A percentile compares a stretch with the other conserved stretches of the same genome.
Evolutionary conservation across 2,329 filamentous ascomycete genomes (phyloP).

Genomic region (Nakataea oryzae): DNA sequence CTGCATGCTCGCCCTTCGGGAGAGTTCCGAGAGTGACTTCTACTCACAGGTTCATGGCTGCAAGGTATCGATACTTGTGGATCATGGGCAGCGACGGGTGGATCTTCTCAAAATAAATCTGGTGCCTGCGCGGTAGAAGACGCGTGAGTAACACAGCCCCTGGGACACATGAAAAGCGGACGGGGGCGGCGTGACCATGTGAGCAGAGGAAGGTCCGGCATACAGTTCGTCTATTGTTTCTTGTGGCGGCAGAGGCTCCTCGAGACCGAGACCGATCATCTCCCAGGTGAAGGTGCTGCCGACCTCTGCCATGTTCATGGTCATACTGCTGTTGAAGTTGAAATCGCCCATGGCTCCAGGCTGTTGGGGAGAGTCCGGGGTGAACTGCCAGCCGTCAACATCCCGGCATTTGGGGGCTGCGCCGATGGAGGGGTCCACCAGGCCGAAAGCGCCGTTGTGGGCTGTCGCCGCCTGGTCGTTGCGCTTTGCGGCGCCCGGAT

Average conservation of each 20-base stretch:
- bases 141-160: slow-evolving; percentile 2
- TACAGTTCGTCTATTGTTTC: slow-evolving; percentile 68
- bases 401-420: slow-evolving; percentile 32
- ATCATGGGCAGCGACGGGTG: slow-evolving; percentile 82
- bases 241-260: slow-evolving; percentile 48
- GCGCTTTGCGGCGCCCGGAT: slow-evolving; percentile 22
- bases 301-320: slow-evolving; percentile 38
- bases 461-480: slow-evolving; percentile 20
- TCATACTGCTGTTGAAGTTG: slow-evolving; percentile 39
- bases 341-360: slow-evolving; percentile 42
- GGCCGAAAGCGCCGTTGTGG: background rate
- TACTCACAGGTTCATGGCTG: slow-evolving; percentile 70
- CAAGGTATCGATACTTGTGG: slow-evolving; percentile 76
- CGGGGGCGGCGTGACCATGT: background rate
- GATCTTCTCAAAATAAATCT: slow-evolving; percentile 84
- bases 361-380: slow-evolving; percentile 39
- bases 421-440: slow-evolving; percentile 35
- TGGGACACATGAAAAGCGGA: no score
- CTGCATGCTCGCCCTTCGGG: background rate
- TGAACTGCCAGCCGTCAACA: slow-evolving; percentile 45
- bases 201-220: slow-evolving; percentile 27
- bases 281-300: slow-evolving; percentile 68
- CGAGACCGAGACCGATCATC: slow-evolving; percentile 49
- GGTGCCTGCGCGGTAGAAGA: slow-evolving; percentile 41
- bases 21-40: background rate